Base-by-base conservation (phyloP, 2,329 filamentous ascomycete species). In the Madurella mycetomatis region DNA sequence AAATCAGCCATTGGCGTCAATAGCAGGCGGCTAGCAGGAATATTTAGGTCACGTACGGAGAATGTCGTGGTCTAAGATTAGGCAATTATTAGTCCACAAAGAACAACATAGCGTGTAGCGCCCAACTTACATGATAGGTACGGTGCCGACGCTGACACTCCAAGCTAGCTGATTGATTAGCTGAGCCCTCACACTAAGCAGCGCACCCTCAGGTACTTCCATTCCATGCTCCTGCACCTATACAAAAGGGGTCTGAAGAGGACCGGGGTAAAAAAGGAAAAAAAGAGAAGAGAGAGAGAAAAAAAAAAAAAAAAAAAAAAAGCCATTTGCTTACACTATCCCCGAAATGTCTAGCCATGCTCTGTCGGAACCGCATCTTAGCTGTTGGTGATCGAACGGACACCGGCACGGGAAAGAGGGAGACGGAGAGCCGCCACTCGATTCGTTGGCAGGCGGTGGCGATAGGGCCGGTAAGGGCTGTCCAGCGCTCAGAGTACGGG, bases 41-140 rank as follows among this genome's bases (percentile, higher is more conserved):
- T 19, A 7, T 34, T 17, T 31, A 17, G 62, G 52, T 72, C 70
- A 53, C 62, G 13, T 61, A 64, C 62, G 54, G 37, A 60, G 59
- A 42, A 63, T 60, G 55, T 58, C 61, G 53, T 59, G 25, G 30
- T 66, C 62, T 60, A 60, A 42, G 25, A 47, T 19, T 41, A 30
- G 51, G 25, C 9, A 54, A 44, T 55, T 49, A 53, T 57, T 46
- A 54, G 48, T 45, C 16, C 40, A 32, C 46, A 17, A 19, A 13
- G 2, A 42, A 25, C 11, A 18, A 18, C 2, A 11, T 46, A 16
- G 25, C 4, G 25, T 13, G 4, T 25, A 13, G 46, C 9, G 11
- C 19, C 2, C 9, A 44, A 70, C 74, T 73, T 65, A 76, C 74
- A 76, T 9, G 74, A 76, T 1, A 77, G 69, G 60, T 76, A 76